A percentile compares a stretch with the other conserved stretches of the same genome.
Conservation (phyloP, 202 grass and related monocot species). For the Zizania palustris region DNA sequence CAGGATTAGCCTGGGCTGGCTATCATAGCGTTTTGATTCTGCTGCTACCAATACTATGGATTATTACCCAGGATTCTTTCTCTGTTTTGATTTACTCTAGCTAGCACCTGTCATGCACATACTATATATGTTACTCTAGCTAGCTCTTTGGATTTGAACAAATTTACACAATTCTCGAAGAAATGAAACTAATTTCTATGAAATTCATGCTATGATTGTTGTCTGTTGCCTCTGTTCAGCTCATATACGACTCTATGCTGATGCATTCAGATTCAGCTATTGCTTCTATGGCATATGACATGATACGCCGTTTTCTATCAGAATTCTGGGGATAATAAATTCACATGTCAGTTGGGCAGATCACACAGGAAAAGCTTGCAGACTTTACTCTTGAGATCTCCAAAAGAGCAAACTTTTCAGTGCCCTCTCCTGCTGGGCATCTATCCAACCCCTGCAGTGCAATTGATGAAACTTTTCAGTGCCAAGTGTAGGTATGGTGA, state of each 20-base stretch:
- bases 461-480: neutral
- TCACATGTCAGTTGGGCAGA: neutral
- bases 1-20: too few species aligned
- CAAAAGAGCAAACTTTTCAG: neutral
- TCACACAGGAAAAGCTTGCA: neutral
- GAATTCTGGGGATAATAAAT: neutral
- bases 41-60: too few species aligned
- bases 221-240: neutral
- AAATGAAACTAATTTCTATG: too few species aligned
- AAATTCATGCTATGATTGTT: too few species aligned
- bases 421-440: neutral
- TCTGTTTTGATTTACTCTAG: too few species aligned
- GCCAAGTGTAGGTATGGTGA: neutral
- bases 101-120: too few species aligned
- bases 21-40: too few species aligned
- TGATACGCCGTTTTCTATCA: too few species aligned
- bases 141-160: too few species aligned
- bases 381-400: neutral
- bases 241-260: neutral
- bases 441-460: neutral
- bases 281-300: neutral
- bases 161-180: too few species aligned
- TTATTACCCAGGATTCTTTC: too few species aligned
- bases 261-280: neutral
- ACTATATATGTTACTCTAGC: too few species aligned